Percentiles rank a stretch among this genome's conserved stretches.
Conservation (phyloP, 805 yeast species). For the Metschnikowia bowlesiae region DNA sequence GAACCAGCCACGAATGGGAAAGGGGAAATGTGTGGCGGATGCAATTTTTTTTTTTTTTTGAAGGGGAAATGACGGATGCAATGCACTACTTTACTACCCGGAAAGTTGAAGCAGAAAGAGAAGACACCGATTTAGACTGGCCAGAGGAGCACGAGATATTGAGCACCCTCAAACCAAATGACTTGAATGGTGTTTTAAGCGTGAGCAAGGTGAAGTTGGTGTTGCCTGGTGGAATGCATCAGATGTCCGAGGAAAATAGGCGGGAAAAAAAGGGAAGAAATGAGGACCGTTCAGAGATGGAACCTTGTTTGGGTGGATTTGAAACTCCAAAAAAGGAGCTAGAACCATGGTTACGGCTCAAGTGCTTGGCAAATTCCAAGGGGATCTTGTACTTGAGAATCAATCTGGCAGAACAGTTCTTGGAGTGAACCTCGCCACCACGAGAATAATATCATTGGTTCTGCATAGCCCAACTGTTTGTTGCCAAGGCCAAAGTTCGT, state of each 20-base stretch:
- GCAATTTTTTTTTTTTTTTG: too few relatives aligned
- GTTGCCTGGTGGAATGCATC: slow-evolving; percentile 44
- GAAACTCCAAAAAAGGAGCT: slow-evolving; percentile 66
- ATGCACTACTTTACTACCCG: slow-evolving; percentile 51
- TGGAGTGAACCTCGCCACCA: too few relatives aligned
- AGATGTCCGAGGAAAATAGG: slow-evolving; percentile 16
- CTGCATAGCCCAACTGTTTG: slow-evolving; percentile 42
- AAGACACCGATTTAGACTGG: slow-evolving; percentile 62
- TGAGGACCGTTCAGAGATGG: neutral
- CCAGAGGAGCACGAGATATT: slow-evolving; percentile 50
- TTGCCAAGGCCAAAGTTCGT: slow-evolving; percentile 37
- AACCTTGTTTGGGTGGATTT: slow-evolving; percentile 14
- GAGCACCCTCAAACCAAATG: slow-evolving; percentile 55
- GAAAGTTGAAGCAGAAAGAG: slow-evolving; percentile 41
- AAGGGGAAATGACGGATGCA: slow-evolving; percentile 81
- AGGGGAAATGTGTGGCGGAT: slow-evolving; percentile 94
- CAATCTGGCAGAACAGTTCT: slow-evolving; percentile 69
- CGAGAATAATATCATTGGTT: slow-evolving; percentile 52
- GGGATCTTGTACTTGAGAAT: slow-evolving; percentile 74
- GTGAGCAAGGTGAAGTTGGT: slow-evolving; percentile 67
- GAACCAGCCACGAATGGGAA: slow-evolving; percentile 71
- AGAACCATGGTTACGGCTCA: slow-evolving; percentile 84
- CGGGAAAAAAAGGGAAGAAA: slow-evolving; percentile 20
- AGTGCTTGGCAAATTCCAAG: slow-evolving; percentile 71
- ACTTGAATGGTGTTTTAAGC: slow-evolving; percentile 61